phyloP scores from a whole-genome alignment of 805 yeast species.

The Kodamaea hsintzibuensis region DNA sequence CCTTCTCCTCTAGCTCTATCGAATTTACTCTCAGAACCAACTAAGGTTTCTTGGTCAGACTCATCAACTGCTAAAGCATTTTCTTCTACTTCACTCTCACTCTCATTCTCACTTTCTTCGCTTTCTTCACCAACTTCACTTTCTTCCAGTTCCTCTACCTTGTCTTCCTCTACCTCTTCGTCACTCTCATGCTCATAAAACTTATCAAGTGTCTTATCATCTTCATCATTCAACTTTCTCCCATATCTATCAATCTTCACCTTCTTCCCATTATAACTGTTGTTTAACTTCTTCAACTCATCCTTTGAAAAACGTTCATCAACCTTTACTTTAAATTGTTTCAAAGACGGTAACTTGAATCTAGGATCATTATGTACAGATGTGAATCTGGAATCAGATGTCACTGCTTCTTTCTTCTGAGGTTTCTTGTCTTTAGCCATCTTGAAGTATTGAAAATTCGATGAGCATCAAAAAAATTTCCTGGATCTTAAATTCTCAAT shows the following conservation, averaged over 20 bases:
- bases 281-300: constrained; percentile 52
- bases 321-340: constrained; percentile 69
- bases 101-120: constrained; percentile 15
- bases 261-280: constrained; percentile 49
- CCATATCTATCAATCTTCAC: constrained; percentile 87
- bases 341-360: constrained; percentile 71
- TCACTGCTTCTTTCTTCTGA: constrained; percentile 29
- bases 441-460: background rate
- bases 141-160: constrained; percentile 25
- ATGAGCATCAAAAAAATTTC: constrained; percentile 7
- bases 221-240: constrained; percentile 52
- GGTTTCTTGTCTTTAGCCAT: constrained; percentile 12
- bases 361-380: constrained; percentile 85
- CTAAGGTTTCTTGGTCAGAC: constrained; percentile 21
- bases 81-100: constrained; percentile 1
- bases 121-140: constrained; percentile 20
- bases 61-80: background rate
- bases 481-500: background rate
- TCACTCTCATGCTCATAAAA: constrained; percentile 53
- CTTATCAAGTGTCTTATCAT: constrained; percentile 57
- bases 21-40: constrained; percentile 19
- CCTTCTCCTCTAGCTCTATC: constrained; percentile 18
- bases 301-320: constrained; percentile 82
- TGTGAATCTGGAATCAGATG: constrained; percentile 74
- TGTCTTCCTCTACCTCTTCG: constrained; percentile 37